Evolutionary conservation across 1,284 basidiomycete species (phyloP), one percentile per base, ranked within the genome.

Genomic region (Sutorius eximius): DNA sequence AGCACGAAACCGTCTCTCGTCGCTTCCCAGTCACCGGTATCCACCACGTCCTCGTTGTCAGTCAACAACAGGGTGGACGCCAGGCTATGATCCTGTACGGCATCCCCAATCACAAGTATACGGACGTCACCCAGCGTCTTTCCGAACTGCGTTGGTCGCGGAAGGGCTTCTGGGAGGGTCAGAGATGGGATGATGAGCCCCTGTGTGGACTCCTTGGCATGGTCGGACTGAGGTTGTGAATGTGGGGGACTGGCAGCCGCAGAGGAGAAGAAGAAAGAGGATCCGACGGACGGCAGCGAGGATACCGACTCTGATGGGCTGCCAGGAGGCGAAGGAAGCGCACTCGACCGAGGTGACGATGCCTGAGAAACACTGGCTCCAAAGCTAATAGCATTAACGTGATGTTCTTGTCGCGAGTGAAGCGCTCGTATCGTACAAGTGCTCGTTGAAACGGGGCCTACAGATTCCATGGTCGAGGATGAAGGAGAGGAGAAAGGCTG

Each of bases 251-350:
- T 83, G 1, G 80, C 81, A 10, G 85, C 81, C 0, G 78, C 82
- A 10, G 85, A 87, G 45, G 85, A 87, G 73, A 87, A 87, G 73
- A 89, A 86, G 75, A 86, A 87, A 0, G 85, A 86, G 1, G 86
- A 88, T n/a, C 82, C 80, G 10, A 87, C 81, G 1, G 86, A 88
- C 0, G 86, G 86, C 13, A 87, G 74, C 7, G 86, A 89, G 1
- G 86, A 87, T 44, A 85, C 74, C 3, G 85, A 87, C 53, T 75
- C 79, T n/a, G 76, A 75, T 27, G 78, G 83, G 57, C 84, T 86
- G 65, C 79, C 76, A 37, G 82, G 79, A 1, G 81, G 79, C 5
- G 82, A 82, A 29, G 80, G 77, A 37, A 75, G 71, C 3, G 72
- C 65, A 51, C 75, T 75, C 24, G 77, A 79, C 56, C 72, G 73